Conservation (phyloP, 129 eudicot genomes). For the Logfia minima region DNA sequence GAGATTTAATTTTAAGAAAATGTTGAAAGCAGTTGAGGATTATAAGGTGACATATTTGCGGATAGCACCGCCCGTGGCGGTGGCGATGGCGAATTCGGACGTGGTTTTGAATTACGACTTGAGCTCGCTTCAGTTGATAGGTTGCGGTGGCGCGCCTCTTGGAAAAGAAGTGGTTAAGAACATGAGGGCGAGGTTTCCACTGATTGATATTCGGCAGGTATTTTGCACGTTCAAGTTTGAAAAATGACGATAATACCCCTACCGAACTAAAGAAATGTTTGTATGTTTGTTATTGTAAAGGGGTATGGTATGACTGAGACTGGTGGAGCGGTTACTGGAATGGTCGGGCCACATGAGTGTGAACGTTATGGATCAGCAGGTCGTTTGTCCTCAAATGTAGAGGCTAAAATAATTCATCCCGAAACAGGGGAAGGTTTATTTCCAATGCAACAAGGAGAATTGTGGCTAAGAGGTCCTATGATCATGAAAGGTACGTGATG, state of each 20-base stretch:
- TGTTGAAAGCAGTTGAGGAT: constrained; percentile 77
- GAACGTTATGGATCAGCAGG: constrained; percentile 69
- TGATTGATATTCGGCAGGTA: constrained; percentile 63
- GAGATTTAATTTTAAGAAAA: constrained; percentile 65
- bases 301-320: constrained; percentile 95
- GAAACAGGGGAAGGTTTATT: constrained; percentile 64
- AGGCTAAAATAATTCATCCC: constrained; percentile 88
- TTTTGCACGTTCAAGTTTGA: background rate
- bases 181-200: constrained; percentile 61
- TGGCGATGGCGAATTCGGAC: constrained; percentile 76
- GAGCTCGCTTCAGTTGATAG: constrained; percentile 59
- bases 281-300: constrained; percentile 31
- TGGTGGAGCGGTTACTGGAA: constrained; percentile 58
- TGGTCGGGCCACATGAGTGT: constrained; percentile 59
- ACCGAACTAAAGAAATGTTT: background rate
- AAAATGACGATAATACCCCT: background rate
- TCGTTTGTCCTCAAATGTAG: constrained; percentile 52
- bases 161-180: constrained; percentile 61
- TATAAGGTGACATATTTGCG: constrained; percentile 72
- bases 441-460: constrained; percentile 76
- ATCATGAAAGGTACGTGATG: constrained; percentile 77
- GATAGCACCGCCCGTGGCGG: constrained; percentile 82
- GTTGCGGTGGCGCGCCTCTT: constrained; percentile 85
- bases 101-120: constrained; percentile 56
- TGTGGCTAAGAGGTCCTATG: constrained; percentile 83